Evolutionary conservation across 225 moss, liverwort and hornwort species (phyloP), one percentile per base, ranked within the genome.

Genomic region (Polytrichum formosum): DNA sequence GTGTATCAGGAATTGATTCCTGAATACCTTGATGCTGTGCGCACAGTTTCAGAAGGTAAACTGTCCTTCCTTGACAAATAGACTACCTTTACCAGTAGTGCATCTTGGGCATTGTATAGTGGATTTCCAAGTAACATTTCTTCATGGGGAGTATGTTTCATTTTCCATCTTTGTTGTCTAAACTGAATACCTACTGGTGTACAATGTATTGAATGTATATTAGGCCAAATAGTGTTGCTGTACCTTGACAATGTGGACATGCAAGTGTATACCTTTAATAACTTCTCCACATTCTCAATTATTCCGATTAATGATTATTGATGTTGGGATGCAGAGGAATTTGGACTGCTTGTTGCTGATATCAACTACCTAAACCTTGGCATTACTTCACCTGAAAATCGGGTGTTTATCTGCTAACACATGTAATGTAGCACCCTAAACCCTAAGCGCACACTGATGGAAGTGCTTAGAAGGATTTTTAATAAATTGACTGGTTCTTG

Each of bases 21-120:
- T 28, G 94, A 94, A 26, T 98, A 88, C 63, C 85, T 98, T 9
- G 92, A 94, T 67, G 75, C 83, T 46, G 98, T 98, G 4, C 94
- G 94, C 70, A 98, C 94, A 25, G 72, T 94, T 56, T 92, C 88
- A 22, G 92, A 94, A 70, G 91, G 92, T 90, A 83, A 76, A 77
- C 59, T 46, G 13, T 3, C 4, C 46, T 16, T 46, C 46, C 35
- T 46, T 46, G 13, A 46, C 13, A 46, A 46, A 4, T 46, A 46
- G 46, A 46, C 46, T 13, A 46, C 46, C 1, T 46, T 46, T 16
- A 16, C 46, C 46, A 46, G 13, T 46, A 16, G 4, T 46, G 1
- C 13, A 46, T 46, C 46, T 46, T 46, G 46, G 16, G 13, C 46
- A 46, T 46, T 46, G 46, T 46, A 46, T 46, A 46, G 4, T 16